phyloP scores from a whole-genome alignment of 2,329 filamentous ascomycete species.

The Fusarium chuoi region DNA sequence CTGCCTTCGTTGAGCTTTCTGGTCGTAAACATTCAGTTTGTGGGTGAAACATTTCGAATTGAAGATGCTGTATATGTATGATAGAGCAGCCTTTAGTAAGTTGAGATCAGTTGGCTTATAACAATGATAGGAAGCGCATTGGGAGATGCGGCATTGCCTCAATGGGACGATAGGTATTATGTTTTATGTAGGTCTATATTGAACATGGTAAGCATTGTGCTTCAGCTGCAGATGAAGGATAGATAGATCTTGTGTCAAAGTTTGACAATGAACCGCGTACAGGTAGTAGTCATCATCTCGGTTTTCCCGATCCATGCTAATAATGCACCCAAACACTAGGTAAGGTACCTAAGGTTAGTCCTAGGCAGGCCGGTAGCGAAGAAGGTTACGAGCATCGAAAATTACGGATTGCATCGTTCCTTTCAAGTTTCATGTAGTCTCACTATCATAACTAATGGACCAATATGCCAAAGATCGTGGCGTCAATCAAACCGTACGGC shows the following conservation, averaged over 20 bases:
- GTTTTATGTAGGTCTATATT: not conserved
- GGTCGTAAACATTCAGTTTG: not conserved
- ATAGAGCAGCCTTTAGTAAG: not conserved
- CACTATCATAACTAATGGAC: constrained; percentile 4
- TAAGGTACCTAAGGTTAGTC: not conserved
- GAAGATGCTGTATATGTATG: not conserved
- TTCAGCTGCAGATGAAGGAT: not conserved
- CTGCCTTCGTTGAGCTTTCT: not conserved
- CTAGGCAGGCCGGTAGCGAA: not conserved
- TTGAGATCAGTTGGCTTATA: not conserved
- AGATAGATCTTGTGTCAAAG: not conserved
- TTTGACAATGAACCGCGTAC: not conserved
- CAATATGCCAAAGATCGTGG: constrained; percentile 13
- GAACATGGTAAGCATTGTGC: not conserved
- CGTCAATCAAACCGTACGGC: not conserved
- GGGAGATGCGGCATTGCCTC: not conserved
- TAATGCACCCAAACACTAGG: not conserved
- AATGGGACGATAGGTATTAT: not conserved
- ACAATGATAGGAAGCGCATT: not conserved
- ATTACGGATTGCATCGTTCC: constrained; percentile 9
- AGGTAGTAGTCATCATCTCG: not conserved
- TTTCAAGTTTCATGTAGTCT: constrained; percentile 14
- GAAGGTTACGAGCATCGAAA: not conserved
- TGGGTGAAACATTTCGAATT: not conserved
- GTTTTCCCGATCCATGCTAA: not conserved